Evolutionary conservation across 2,329 filamentous ascomycete species (phyloP).

Genomic region (Aspergillus fijiensis): DNA sequence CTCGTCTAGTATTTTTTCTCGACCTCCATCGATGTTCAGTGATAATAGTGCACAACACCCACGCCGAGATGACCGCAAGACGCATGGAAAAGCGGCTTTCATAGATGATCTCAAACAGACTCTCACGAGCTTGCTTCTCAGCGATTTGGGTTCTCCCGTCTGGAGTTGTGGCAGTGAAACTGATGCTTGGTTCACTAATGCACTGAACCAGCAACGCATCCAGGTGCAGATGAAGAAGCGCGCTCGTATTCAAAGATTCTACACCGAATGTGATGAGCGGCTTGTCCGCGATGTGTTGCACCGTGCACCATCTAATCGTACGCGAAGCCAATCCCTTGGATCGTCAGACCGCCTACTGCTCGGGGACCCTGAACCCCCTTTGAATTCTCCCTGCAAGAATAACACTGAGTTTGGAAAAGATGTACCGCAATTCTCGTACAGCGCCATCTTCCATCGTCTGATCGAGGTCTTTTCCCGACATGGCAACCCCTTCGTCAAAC

Average conservation of each 20-base stretch:
- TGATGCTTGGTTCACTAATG: slow-evolving; percentile 73
- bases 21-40: slow-evolving; percentile 44
- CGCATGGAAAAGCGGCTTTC: slow-evolving; percentile 75
- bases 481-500: slow-evolving; percentile 81
- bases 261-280: slow-evolving; percentile 37
- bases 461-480: slow-evolving; percentile 85
- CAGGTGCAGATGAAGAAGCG: slow-evolving; percentile 41
- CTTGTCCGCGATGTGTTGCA: slow-evolving; percentile 26
- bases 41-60: slow-evolving; percentile 35
- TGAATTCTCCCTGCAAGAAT: not conserved
- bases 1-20: slow-evolving; percentile 56
- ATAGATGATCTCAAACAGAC: slow-evolving; percentile 74
- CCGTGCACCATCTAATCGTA: slow-evolving; percentile 22
- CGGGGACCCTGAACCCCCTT: not conserved
- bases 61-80: slow-evolving; percentile 37
- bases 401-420: slow-evolving; percentile 17
- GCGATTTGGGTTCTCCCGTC: slow-evolving; percentile 82
- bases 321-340: slow-evolving; percentile 39
- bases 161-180: slow-evolving; percentile 91
- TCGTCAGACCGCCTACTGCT: slow-evolving; percentile 16
- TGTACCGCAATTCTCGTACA: slow-evolving; percentile 67
- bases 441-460: slow-evolving; percentile 73
- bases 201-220: slow-evolving; percentile 51
- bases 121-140: slow-evolving; percentile 79
- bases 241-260: slow-evolving; percentile 39